phyloP scores from a whole-genome alignment of 129 eudicot genomes.

The Oenanthe sinensis region DNA sequence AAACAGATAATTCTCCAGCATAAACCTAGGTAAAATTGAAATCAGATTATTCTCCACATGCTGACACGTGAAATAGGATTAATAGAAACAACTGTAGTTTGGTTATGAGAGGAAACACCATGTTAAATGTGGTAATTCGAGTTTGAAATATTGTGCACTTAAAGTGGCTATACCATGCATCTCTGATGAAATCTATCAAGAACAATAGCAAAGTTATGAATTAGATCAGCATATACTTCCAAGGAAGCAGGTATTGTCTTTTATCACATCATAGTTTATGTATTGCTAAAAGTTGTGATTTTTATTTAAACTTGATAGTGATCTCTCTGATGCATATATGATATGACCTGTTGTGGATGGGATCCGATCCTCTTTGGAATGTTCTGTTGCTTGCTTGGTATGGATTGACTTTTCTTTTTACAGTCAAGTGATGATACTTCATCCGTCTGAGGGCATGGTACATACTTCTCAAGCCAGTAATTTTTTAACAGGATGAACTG shows the following conservation, averaged over 20 bases:
- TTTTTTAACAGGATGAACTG: no score
- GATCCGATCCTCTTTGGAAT: no score
- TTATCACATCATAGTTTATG: neutral
- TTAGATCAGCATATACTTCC: neutral
- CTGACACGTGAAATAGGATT: neutral
- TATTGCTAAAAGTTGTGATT: slow-evolving; percentile 16
- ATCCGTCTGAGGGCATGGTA: neutral
- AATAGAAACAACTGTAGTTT: neutral
- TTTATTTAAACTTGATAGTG: neutral
- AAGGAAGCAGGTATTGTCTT: neutral
- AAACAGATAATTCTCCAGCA: neutral
- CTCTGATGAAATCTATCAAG: neutral
- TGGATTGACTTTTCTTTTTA: no score
- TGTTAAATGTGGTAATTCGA: neutral
- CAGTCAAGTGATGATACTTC: no score
- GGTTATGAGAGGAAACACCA: neutral
- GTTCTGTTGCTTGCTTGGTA: no score
- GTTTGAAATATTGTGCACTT: neutral
- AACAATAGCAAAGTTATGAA: neutral
- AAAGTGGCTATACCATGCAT: neutral
- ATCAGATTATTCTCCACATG: neutral
- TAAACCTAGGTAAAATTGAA: neutral
- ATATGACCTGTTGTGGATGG: slow-evolving; percentile 33
- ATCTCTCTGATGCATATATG: slow-evolving; percentile 14
- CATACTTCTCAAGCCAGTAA: no score